phyloP scores from a whole-genome alignment of 2,329 filamentous ascomycete genomes.

The Aphanocladium album region DNA sequence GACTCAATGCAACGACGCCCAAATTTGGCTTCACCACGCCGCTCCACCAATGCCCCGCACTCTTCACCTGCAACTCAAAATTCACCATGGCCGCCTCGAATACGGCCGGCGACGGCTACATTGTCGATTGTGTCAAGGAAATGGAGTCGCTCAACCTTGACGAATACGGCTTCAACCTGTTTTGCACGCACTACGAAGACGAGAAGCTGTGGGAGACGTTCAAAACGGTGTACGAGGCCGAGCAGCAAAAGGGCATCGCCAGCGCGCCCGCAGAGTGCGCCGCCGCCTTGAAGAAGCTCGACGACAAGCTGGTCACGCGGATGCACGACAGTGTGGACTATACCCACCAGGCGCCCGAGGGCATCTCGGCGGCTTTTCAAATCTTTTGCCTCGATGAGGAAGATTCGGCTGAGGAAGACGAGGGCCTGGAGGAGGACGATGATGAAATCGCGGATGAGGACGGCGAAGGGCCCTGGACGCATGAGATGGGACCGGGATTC shows the following conservation, averaged over 20 bases:
- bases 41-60: neutral
- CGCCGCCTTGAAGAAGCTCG: neutral
- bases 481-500: slow-evolving; percentile 1
- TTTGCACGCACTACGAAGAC: neutral
- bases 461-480: neutral
- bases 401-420: neutral
- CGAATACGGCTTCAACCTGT: slow-evolving; percentile 3
- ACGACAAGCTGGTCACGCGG: neutral
- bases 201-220: neutral
- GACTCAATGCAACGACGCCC: too few species aligned
- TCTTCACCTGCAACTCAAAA: neutral
- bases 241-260: neutral
- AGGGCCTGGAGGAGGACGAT: neutral
- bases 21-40: too few species aligned
- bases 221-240: neutral
- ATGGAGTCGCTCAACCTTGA: neutral
- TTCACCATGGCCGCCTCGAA: neutral
- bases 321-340: neutral
- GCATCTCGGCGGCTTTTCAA: slow-evolving; percentile 1
- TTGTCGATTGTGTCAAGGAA: neutral
- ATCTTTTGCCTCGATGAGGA: neutral
- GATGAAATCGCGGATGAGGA: neutral
- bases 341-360: neutral
- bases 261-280: neutral
- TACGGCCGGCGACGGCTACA: neutral